These are phyloP conservation scores for Scheffersomyces amazonensis DNA, from an alignment of 805 yeast species.

Conservation along the genomic window DNA sequence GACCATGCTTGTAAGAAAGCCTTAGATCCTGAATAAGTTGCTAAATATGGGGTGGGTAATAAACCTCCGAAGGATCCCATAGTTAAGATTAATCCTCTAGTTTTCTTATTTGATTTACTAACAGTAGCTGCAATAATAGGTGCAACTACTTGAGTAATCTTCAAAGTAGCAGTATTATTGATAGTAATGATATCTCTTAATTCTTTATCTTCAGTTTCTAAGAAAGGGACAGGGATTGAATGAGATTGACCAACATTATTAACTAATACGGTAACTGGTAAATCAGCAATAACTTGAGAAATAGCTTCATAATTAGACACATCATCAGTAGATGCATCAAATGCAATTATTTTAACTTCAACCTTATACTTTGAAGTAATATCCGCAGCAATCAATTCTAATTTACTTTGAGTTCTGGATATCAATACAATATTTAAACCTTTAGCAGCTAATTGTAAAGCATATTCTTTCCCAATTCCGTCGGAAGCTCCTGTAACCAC, in stretches of 20 bases:
- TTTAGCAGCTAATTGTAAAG: constrained; percentile 76
- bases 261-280: constrained; percentile 71
- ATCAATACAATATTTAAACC: constrained; percentile 84
- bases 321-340: constrained; percentile 72
- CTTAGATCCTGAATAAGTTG: constrained; percentile 95
- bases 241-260: constrained; percentile 96
- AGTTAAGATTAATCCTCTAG: constrained; percentile 78
- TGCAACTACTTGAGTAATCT: constrained; percentile 74
- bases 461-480: constrained; percentile 93
- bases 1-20: constrained; percentile 95
- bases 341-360: constrained; percentile 63
- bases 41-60: constrained; percentile 86
- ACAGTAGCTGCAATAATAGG: constrained; percentile 66
- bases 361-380: constrained; percentile 58
- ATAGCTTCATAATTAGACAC: constrained; percentile 56
- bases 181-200: constrained; percentile 77
- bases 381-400: constrained; percentile 62
- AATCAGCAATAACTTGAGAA: constrained; percentile 39
- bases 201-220: constrained; percentile 74
- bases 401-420: constrained; percentile 78
- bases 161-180: constrained; percentile 80
- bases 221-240: constrained; percentile 90
- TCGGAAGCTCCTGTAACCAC: constrained; percentile 96
- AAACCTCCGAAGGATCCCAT: constrained; percentile 98
- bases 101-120: constrained; percentile 31